Evolutionary conservation across 169 alveolate species (phyloP).

Genomic region (Plasmodium relictum): DNA sequence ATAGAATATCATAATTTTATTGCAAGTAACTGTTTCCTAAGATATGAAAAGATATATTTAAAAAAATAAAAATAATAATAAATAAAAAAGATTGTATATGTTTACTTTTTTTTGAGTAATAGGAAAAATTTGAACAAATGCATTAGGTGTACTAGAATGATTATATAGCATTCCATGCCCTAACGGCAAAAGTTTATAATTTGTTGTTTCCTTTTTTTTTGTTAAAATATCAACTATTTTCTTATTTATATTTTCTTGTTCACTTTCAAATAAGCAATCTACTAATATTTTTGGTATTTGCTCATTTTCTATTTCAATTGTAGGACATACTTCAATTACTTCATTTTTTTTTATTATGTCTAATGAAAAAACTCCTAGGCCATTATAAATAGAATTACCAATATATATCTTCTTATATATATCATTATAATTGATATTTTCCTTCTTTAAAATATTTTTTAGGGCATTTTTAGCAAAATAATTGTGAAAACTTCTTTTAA

Average conservation of each 20-base stretch:
- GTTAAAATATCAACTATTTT: slow-evolving; percentile 26
- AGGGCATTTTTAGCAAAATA: slow-evolving; percentile 44
- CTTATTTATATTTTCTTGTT: slow-evolving; percentile 9
- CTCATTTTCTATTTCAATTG: slow-evolving; percentile 40
- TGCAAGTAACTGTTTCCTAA: slow-evolving; percentile 40
- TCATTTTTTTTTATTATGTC: slow-evolving; percentile 43
- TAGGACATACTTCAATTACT: slow-evolving; percentile 67
- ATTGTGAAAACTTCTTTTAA: slow-evolving; percentile 44
- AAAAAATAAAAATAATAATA: background rate
- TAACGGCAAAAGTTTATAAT: slow-evolving; percentile 54
- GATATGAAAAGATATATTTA: background rate
- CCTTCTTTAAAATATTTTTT: slow-evolving; percentile 26
- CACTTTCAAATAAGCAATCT: slow-evolving; percentile 42
- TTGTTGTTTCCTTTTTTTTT: slow-evolving; percentile 1
- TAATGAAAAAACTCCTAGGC: slow-evolving; percentile 42
- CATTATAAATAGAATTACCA: slow-evolving; percentile 26
- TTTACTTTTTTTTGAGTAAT: slow-evolving; percentile 13
- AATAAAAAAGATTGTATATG: background rate
- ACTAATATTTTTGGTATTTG: slow-evolving; percentile 40
- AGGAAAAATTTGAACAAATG: slow-evolving; percentile 40
- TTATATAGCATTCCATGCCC: slow-evolving; percentile 70
- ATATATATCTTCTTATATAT: slow-evolving; percentile 40
- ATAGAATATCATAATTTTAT: slow-evolving; percentile 37
- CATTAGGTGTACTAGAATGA: slow-evolving; percentile 63
- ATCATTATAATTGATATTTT: slow-evolving; percentile 30